Base-by-base conservation (phyloP, 768 basidiomycete species). In the Ephemerocybe angulata region DNA sequence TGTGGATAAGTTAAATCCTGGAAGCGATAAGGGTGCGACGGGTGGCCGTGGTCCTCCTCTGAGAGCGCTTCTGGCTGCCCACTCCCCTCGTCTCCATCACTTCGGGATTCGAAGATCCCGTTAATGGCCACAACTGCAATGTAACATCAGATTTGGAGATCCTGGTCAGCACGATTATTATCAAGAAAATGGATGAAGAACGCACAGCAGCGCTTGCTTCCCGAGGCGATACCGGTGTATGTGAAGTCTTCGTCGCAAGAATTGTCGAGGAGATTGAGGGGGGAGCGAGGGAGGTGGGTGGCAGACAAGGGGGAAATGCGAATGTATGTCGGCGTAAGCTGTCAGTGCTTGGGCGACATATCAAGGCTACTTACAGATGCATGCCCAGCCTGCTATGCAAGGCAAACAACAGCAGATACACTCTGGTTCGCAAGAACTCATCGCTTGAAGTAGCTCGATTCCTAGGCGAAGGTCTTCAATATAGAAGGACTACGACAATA, bases 381-480 rank as follows among this genome's bases (percentile, higher is more conserved):
- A 56, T 12, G 40, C 55, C 55, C 55, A 56, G 10, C 37, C 40
- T 28, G 35, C 55, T 2, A 56, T 43, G 22, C 48, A 50, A 28
- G 55, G 55, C 22, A 56, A 31, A 25, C 48, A 56, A 41, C 55
- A 56, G 27, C 55, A 56, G 19, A 56, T 56, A 30, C 55, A 56
- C 22, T 56, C 55, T 41, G 50, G 49, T 29, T 50, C 50, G 28
- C 48, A 50, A 4, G 55, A 31, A 30, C 55, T 56, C 55, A 56
- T 56, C 15, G 7, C n/a, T 47, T 29, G 15, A 13, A 22, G 15
- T 47, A n/a, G n/a, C n/a, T n/a, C n/a, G n/a, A n/a, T n/a, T n/a
- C n/a, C n/a, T n/a, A n/a, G n/a, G n/a, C n/a, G n/a, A n/a, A n/a
- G n/a, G n/a, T n/a, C n/a, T n/a, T n/a, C n/a, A n/a, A n/a, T n/a